These are phyloP conservation scores for Rhodotorula sp. DNA, from an alignment of 1,284 basidiomycete species.

Conservation along the genomic window DNA sequence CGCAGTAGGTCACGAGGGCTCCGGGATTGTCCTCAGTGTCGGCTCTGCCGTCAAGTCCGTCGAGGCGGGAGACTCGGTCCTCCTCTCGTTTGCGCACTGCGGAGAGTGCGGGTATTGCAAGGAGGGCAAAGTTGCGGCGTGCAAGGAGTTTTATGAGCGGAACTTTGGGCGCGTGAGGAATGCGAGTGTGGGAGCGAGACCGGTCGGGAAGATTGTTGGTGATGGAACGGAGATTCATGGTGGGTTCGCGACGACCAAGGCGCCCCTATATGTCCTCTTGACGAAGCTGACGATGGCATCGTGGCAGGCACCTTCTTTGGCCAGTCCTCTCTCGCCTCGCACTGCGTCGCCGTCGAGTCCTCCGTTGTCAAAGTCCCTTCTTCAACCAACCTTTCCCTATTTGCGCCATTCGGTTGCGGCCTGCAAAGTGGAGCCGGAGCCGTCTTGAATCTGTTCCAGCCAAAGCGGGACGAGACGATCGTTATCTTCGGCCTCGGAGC, in stretches of 20 bases:
- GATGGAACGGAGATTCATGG: slow-evolving; percentile 7
- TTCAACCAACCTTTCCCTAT: slow-evolving; percentile 26
- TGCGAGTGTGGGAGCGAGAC: background rate
- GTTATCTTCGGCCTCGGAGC: slow-evolving; percentile 42
- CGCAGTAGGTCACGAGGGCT: slow-evolving; percentile 35
- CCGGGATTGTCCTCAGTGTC: slow-evolving; percentile 27
- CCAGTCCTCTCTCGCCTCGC: slow-evolving; percentile 39
- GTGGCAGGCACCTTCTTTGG: slow-evolving; percentile 41
- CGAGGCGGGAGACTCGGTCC: slow-evolving; percentile 22
- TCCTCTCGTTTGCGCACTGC: slow-evolving; percentile 34
- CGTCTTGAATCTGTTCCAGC: slow-evolving; percentile 34
- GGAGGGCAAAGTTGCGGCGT: slow-evolving; percentile 17
- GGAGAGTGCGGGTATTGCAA: slow-evolving; percentile 25
- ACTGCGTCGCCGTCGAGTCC: slow-evolving; percentile 39
- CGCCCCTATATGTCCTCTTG: too few relatives aligned
- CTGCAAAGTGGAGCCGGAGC: slow-evolving; percentile 15
- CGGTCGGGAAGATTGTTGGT: background rate
- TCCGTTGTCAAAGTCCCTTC: slow-evolving; percentile 34
- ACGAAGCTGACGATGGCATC: too few relatives aligned
- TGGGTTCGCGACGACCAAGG: background rate
- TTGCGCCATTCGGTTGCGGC: slow-evolving; percentile 1
- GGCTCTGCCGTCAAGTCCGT: slow-evolving; percentile 26
- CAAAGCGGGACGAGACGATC: slow-evolving; percentile 13
- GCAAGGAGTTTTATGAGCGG: slow-evolving; percentile 16
- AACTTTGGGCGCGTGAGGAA: slow-evolving; percentile 33